Evolutionary conservation across 441 rosid species (phyloP), one percentile per base, ranked within the genome.

Genomic region (Eruca vesicaria): DNA sequence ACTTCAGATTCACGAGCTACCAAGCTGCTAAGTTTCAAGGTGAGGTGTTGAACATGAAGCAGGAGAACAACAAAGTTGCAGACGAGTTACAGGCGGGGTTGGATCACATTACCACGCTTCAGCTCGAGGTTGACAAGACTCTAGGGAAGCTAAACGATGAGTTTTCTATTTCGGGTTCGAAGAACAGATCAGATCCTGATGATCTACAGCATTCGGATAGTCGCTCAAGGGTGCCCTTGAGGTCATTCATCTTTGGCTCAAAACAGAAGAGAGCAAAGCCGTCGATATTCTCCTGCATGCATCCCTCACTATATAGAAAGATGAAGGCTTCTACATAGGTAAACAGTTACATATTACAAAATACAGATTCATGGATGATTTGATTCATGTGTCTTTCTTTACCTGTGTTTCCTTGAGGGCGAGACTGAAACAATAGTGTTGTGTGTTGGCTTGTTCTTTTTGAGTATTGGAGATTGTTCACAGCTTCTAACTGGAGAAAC

Each of bases 21-120:
- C 96, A 96, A 75, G 98, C 98, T 50, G 98, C 99, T 0, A 94
- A 94, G 76, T 96, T 96, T 80, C 98, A 88, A 78, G 98, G 98
- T 1, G 98, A 96, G 84, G 81, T 96, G 70, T 78, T 92, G 87
- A 96, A 90, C 84, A 96, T 96, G 98, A 96, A 96, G 78, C 98
- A 96, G 73, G 99, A 96, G 86, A 96, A 94, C 69, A 89, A 90
- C 84, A 96, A 89, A 82, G 98, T 96, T 50, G 94, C 89, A 73
- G 88, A 90, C 32, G 98, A 96, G 81, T 70, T 96, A 81, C 97
- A 94, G 73, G 95, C 97, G 0, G 98, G 99, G 33, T 72, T 94
- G 71, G 98, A 96, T 80, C 92, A 87, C 82, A 84, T 90, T 23
- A 82, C 88, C 1, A 78, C 82, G 2, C 88, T 94, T 70, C 94